phyloP scores from a whole-genome alignment of 225 moss, liverwort and hornwort species.

The Anthoceros angustus region DNA sequence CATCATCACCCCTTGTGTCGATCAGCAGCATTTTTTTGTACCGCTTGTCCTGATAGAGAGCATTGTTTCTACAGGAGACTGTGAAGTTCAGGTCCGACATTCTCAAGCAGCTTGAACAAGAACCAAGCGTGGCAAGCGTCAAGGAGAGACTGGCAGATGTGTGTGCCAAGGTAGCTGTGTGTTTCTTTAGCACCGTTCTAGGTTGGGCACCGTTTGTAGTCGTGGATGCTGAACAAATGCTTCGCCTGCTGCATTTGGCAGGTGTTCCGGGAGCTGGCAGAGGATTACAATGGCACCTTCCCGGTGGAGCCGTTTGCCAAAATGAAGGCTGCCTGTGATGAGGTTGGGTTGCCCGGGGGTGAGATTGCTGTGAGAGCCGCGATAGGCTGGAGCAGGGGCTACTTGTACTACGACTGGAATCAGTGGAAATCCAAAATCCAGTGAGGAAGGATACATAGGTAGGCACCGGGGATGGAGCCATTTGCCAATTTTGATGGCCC shows the following conservation, averaged over 20 bases:
- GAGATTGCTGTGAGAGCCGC: not conserved
- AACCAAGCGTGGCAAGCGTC: not conserved
- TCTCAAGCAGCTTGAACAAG: not conserved
- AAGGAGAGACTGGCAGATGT: not conserved
- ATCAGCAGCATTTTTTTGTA: not conserved
- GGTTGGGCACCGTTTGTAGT: not conserved
- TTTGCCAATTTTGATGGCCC: not conserved
- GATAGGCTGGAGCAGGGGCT: slow-evolving; percentile 3
- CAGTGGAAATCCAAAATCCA: not conserved
- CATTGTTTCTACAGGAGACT: not conserved
- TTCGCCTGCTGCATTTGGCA: not conserved
- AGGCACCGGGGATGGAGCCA: not conserved
- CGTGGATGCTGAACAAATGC: not conserved
- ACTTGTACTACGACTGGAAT: not conserved
- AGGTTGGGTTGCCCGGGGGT: not conserved
- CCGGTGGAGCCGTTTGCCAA: slow-evolving; percentile 4
- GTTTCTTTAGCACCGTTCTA: not conserved
- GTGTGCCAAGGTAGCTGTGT: not conserved
- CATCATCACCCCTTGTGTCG: not conserved
- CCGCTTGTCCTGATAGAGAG: not conserved
- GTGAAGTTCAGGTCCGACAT: not conserved
- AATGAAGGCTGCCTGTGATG: slow-evolving; percentile 1
- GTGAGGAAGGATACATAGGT: not conserved
- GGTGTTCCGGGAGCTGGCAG: slow-evolving; percentile 1
- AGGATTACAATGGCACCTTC: not conserved